These are phyloP conservation scores for Taphrina deformans DNA, from an alignment of 1,139 yeast species.

Conservation along the genomic window DNA sequence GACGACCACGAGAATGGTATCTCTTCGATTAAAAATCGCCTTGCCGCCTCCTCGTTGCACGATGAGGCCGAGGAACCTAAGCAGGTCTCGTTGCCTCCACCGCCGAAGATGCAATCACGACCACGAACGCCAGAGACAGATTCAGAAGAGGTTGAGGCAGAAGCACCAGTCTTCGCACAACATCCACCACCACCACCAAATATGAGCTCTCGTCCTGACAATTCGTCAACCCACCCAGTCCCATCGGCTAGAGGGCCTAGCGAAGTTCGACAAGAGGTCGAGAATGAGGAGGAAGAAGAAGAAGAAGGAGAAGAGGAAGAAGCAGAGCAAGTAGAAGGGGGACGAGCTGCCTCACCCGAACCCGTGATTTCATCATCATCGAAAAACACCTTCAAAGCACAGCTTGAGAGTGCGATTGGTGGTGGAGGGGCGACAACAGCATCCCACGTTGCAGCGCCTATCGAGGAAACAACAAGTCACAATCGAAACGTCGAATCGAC, in stretches of 20 bases:
- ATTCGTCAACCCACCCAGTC: conserved; percentile 24
- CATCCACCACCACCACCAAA: conserved; percentile 15
- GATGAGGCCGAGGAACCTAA: conserved; percentile 9
- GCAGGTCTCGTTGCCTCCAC: conserved; percentile 6
- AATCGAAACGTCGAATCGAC: conserved; percentile 26
- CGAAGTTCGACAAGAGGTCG: conserved; percentile 12
- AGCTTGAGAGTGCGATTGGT: conserved; percentile 42
- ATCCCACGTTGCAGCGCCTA: not conserved
- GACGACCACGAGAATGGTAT: conserved; percentile 24
- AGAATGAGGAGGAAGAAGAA: conserved; percentile 31
- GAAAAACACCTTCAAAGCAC: conserved; percentile 35
- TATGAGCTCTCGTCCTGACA: conserved; percentile 20
- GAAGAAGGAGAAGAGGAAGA: conserved; percentile 32
- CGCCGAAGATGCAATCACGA: not conserved
- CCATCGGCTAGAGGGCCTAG: conserved; percentile 36
- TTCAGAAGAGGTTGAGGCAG: not conserved
- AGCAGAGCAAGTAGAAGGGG: conserved; percentile 13
- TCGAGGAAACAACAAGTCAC: conserved; percentile 33
- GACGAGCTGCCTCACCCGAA: conserved; percentile 34
- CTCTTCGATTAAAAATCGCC: conserved; percentile 4
- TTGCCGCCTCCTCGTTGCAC: not conserved
- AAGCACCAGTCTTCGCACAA: not conserved
- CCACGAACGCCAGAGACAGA: conserved; percentile 8
- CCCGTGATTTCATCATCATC: conserved; percentile 2
- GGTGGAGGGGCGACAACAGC: conserved; percentile 39